Evolutionary conservation across 805 yeast species (phyloP).

Genomic region (Saccharomycopsis sp.): DNA sequence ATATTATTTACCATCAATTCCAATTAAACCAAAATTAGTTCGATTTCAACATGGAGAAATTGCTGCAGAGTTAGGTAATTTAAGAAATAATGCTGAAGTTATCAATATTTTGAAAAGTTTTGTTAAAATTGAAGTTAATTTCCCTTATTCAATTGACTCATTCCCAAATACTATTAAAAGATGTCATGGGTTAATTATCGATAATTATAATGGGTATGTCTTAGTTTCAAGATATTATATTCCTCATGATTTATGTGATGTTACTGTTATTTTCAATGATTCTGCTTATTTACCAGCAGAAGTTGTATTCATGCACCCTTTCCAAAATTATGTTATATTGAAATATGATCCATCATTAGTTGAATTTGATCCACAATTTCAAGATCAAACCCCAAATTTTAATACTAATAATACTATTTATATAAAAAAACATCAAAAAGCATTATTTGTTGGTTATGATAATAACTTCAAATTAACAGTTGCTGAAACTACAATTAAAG

Average conservation of each 20-base stretch:
- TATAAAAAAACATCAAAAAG: conserved; percentile 21
- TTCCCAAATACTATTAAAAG: conserved; percentile 21
- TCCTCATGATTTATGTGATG: conserved; percentile 23
- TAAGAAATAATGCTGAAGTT: conserved; percentile 18
- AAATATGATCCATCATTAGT: conserved; percentile 22
- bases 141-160: conserved; percentile 21
- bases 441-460: conserved; percentile 22
- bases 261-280: conserved; percentile 21
- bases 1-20: conserved; percentile 21
- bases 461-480: conserved; percentile 21
- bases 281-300: conserved; percentile 22
- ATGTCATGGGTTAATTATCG: conserved; percentile 21
- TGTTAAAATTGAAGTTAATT: conserved; percentile 22
- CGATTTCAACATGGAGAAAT: conserved; percentile 16
- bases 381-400: conserved; percentile 21
- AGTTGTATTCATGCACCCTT: conserved; percentile 22
- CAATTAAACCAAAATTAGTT: conserved; percentile 20
- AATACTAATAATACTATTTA: conserved; percentile 20
- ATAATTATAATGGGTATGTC: conserved; percentile 21
- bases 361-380: conserved; percentile 21
- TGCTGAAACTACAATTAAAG: conserved; percentile 21
- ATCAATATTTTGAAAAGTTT: conserved; percentile 17
- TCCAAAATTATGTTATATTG: conserved; percentile 22
- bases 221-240: conserved; percentile 21
- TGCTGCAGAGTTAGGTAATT: conserved; percentile 17